Evolutionary conservation across 441 rosid species (phyloP).

Genomic region (Croton setiger): DNA sequence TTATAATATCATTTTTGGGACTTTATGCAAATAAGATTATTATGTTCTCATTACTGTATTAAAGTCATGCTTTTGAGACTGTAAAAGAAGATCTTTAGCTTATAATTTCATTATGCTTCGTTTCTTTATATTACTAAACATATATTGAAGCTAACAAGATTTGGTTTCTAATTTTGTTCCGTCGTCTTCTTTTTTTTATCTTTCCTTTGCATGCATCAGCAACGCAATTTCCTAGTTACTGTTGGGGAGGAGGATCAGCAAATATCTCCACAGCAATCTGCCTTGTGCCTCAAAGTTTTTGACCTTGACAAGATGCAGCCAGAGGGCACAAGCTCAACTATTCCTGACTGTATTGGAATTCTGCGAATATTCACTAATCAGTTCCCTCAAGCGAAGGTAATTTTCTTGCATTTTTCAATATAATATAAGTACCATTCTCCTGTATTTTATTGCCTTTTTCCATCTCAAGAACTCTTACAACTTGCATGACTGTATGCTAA

Average conservation of each 20-base stretch:
- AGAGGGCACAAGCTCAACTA: constrained; percentile 63
- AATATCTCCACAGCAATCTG: constrained; percentile 71
- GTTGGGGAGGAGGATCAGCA: constrained; percentile 94
- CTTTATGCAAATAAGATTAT: background rate
- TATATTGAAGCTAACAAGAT: background rate
- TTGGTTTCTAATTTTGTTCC: background rate
- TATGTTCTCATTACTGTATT: background rate
- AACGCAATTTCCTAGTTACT: constrained; percentile 86
- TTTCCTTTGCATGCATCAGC: constrained; percentile 52
- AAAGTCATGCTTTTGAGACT: background rate
- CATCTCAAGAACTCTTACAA: background rate
- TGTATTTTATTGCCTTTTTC: background rate
- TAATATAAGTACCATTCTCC: background rate
- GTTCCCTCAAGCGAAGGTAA: constrained; percentile 89
- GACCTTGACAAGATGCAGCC: constrained; percentile 88
- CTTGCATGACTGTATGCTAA: background rate
- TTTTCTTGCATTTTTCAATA: background rate
- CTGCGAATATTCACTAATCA: constrained; percentile 87
- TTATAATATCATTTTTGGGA: background rate
- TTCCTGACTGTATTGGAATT: constrained; percentile 85
- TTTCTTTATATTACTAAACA: background rate
- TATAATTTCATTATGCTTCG: background rate
- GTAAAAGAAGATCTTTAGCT: background rate
- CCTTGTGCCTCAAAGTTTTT: constrained; percentile 82
- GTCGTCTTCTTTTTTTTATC: background rate